Percentiles rank a stretch among this genome's conserved stretches.
Evolutionary conservation across 352 stramenopile species (phyloP).

Genomic region (Saprolegnia diclina): DNA sequence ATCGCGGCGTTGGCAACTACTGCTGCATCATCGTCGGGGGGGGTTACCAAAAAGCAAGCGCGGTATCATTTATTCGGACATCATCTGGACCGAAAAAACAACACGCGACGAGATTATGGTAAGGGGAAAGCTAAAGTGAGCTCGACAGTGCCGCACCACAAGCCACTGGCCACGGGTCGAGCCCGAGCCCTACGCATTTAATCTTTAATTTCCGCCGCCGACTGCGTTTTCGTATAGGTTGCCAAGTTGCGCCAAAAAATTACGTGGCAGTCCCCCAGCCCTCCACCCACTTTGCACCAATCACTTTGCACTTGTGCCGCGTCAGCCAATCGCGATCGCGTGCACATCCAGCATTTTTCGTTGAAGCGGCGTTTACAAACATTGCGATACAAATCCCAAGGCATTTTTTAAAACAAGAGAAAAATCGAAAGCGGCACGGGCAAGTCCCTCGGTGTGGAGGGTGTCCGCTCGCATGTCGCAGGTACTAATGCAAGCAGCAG

Average conservation of each 20-base stretch:
- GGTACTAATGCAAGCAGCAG: neutral
- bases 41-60: conserved; percentile 17
- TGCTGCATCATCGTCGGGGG: conserved; percentile 23
- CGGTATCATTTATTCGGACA: conserved; percentile 27
- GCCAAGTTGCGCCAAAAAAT: neutral
- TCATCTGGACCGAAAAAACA: conserved; percentile 27
- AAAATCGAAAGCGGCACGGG: too few relatives aligned
- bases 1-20: conserved; percentile 13
- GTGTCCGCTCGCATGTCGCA: neutral
- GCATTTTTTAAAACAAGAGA: too few relatives aligned
- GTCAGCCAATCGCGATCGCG: too few relatives aligned
- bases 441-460: too few relatives aligned
- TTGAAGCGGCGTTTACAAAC: too few relatives aligned
- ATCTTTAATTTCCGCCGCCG: neutral
- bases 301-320: too few relatives aligned
- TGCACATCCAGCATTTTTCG: too few relatives aligned
- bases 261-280: too few relatives aligned
- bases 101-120: conserved; percentile 10
- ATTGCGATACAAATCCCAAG: too few relatives aligned
- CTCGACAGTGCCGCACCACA: neutral
- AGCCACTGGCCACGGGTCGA: neutral
- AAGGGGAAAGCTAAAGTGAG: conserved; percentile 28
- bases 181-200: neutral
- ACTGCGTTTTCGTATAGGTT: neutral
- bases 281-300: too few relatives aligned